A percentile compares a stretch with the other conserved stretches of the same genome.
Evolutionary conservation across 306 rosid species (phyloP).

Genomic region (Cucurbita pepo): DNA sequence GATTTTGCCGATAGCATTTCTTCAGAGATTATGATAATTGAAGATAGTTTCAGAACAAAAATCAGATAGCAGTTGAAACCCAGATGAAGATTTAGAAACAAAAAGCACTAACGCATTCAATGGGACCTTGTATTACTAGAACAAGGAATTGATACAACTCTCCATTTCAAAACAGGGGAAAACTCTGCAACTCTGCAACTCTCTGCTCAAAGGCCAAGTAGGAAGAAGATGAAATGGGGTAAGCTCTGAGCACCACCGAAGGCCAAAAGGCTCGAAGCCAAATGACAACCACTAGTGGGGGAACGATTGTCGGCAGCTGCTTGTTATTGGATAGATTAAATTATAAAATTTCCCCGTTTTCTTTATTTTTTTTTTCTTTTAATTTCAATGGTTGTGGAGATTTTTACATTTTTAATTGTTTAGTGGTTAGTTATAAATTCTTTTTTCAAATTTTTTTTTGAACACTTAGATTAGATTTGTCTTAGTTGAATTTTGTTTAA

Average conservation of each 20-base stretch:
- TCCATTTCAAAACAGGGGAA: background rate
- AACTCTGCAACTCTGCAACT: background rate
- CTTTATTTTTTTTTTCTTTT: background rate
- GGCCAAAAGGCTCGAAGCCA: conserved; percentile 1
- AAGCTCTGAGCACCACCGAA: conserved; percentile 7
- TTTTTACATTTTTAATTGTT: too few relatives aligned
- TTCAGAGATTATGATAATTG: background rate
- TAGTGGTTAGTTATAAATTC: too few relatives aligned
- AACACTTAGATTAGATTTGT: too few relatives aligned
- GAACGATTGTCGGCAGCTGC: conserved; percentile 52
- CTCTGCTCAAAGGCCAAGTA: background rate
- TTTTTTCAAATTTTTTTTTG: too few relatives aligned
- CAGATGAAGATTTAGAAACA: background rate
- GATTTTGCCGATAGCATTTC: conserved; percentile 59
- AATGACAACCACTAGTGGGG: conserved; percentile 8
- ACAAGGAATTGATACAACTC: background rate
- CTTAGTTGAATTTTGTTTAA: too few relatives aligned
- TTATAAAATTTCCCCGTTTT: background rate
- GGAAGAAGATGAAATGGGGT: conserved; percentile 10
- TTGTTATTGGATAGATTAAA: background rate
- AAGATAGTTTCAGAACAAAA: background rate
- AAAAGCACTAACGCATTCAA: background rate
- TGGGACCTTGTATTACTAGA: background rate
- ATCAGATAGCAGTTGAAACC: background rate
- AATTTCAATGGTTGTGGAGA: too few relatives aligned